Base-by-base conservation (phyloP, 768 basidiomycete genomes). In the Daedaleopsis nitida region DNA sequence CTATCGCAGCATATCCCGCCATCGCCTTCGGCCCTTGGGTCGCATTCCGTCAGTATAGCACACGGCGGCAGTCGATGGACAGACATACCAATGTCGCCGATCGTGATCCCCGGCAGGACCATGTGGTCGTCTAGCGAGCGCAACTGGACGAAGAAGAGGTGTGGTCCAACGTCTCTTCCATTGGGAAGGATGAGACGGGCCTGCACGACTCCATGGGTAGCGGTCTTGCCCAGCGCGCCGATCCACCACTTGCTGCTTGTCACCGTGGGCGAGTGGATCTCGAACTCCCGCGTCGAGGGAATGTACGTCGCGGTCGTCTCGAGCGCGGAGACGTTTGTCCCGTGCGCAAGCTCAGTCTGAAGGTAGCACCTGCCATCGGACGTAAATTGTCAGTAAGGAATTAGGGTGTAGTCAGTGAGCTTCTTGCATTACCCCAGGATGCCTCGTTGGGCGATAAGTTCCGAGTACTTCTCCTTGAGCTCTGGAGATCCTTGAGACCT, bases 181-280 rank as follows among this genome's bases (percentile, higher is more conserved):
- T 73, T 78, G 0, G 86, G 85, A 0, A 91, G 75, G 39, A 89
- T 83, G 11, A 93, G 76, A 69, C 87, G 86, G 4, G 91, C 90
- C 70, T 91, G 89, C 0, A 92, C 83, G 14, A 89, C 81, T 5
- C 88, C 88, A 69, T 91, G 89, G 0, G 89, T 91, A 0, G 90
- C 83, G 0, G 86, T 87, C 74, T 85, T 86, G 0, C 85, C 90
- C 14, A 89, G 75, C 6, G 79, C 86, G 9, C 91, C 90, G 56
- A 89, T 83, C 91, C 91, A 93, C 89, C 90, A 93, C 70, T 93
- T 93, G 63, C 78, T 83, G 62, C 87, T 88, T 1, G 89, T 89
- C 23, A 91, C 66, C 0, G 86, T 86, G 0, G 91, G 91, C 1
- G 89, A 88, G 68, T 92, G 80, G 39, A 93, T 84, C 44, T 89